A percentile compares a stretch with the other conserved stretches of the same genome.
Conservation (phyloP, 352 stramenopile genomes). For the Phytophthora multivora region DNA sequence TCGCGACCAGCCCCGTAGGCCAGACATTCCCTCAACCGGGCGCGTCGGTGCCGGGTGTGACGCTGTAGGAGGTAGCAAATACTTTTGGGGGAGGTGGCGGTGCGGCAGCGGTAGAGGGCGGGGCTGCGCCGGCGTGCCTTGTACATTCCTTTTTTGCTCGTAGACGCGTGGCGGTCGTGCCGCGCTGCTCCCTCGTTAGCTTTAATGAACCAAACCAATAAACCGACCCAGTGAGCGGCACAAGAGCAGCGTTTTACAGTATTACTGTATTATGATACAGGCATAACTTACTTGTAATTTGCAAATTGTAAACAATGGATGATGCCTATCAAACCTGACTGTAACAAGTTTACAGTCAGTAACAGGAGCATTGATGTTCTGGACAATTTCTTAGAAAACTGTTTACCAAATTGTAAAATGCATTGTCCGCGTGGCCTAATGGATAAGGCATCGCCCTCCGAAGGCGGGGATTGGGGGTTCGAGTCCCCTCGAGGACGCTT, state of each 20-base stretch:
- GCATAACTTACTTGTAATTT: too few species aligned
- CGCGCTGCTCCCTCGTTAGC: conserved; percentile 27
- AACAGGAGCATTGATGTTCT: too few species aligned
- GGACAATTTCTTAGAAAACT: neutral
- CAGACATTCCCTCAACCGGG: conserved; percentile 27
- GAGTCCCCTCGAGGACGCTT: conserved; percentile 39
- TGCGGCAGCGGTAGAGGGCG: conserved; percentile 14
- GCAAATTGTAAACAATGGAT: too few species aligned
- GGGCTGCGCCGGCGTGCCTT: conserved; percentile 19
- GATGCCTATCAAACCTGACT: too few species aligned
- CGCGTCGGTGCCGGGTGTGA: conserved; percentile 43
- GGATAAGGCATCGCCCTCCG: conserved; percentile 5
- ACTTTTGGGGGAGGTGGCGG: conserved; percentile 18
- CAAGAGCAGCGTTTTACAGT: neutral
- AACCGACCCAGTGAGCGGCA: conserved; percentile 17
- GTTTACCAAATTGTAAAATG: too few species aligned
- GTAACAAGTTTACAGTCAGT: too few species aligned
- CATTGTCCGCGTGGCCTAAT: conserved; percentile 18
- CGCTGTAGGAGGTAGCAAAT: conserved; percentile 38
- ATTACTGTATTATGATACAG: too few species aligned
- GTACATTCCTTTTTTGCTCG: conserved; percentile 40
- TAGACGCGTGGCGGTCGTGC: conserved; percentile 23
- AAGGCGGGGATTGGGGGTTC: conserved; percentile 41
- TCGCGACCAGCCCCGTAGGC: conserved; percentile 20
- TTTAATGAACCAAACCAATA: conserved; percentile 34